Conservation (phyloP, 2,329 filamentous ascomycete species). For the Diaporthe citri region DNA sequence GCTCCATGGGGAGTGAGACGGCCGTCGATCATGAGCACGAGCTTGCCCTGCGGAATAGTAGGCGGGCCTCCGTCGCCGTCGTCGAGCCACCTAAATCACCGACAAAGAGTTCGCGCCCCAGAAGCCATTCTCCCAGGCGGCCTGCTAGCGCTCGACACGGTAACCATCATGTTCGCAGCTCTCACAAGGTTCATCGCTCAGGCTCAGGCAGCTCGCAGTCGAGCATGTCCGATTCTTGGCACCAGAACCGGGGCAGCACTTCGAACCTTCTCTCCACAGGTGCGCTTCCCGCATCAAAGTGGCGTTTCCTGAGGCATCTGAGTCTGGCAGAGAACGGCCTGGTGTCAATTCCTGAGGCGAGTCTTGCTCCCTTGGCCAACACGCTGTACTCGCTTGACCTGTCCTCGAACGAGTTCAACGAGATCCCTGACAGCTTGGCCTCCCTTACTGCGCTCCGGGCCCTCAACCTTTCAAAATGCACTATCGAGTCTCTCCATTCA, state of each 20-base stretch:
- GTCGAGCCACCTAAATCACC: conserved; percentile 58
- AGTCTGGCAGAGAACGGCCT: conserved; percentile 93
- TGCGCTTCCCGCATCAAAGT: conserved; percentile 86
- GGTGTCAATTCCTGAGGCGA: conserved; percentile 80
- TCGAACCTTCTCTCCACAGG: conserved; percentile 81
- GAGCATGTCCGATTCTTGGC: conserved; percentile 74
- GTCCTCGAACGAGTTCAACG: conserved; percentile 92
- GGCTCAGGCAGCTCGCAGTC: conserved; percentile 95
- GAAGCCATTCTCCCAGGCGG: conserved; percentile 86
- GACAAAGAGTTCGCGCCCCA: conserved; percentile 64
- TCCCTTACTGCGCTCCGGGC: conserved; percentile 89
- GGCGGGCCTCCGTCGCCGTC: conserved; percentile 59
- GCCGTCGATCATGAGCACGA: conserved; percentile 57
- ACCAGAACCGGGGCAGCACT: conserved; percentile 77
- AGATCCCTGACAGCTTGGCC: conserved; percentile 91
- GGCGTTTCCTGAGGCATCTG: conserved; percentile 93
- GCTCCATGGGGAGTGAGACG: conserved; percentile 70
- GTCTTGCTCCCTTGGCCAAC: conserved; percentile 85
- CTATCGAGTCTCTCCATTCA: conserved; percentile 95
- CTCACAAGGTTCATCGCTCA: conserved; percentile 84
- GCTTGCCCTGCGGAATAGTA: conserved; percentile 50
- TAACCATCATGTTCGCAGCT: conserved; percentile 74
- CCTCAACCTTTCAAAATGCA: conserved; percentile 94
- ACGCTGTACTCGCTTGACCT: conserved; percentile 93
- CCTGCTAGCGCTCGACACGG: conserved; percentile 81